Percentiles rank a stretch among this genome's conserved stretches.
phyloP scores from a whole-genome alignment of 306 rosid species.

The Cucumis cinereus region DNA sequence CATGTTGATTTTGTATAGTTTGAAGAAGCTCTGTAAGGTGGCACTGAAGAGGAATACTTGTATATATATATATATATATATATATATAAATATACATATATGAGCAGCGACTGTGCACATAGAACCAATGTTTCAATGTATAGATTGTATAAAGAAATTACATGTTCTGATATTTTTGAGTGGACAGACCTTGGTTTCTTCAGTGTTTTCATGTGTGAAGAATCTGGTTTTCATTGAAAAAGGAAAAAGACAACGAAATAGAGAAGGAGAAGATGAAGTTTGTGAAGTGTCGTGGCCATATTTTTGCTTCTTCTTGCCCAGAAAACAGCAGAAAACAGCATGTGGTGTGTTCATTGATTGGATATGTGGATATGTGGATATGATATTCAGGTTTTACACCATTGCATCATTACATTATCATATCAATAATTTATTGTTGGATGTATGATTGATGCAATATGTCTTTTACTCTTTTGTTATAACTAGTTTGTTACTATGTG shows the following conservation, averaged over 20 bases:
- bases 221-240: background rate
- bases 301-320: background rate
- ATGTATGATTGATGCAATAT: background rate
- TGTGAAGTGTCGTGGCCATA: background rate
- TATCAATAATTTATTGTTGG: background rate
- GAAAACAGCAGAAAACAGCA: background rate
- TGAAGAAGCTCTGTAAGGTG: constrained; percentile 1
- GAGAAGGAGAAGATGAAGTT: background rate
- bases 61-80: background rate
- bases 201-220: background rate
- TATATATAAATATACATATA: background rate
- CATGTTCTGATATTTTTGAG: background rate
- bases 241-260: background rate
- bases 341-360: background rate
- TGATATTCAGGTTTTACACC: background rate
- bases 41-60: background rate
- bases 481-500: no score
- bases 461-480: background rate
- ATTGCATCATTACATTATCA: background rate
- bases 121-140: background rate
- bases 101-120: background rate
- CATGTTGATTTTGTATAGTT: constrained; percentile 39
- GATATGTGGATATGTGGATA: background rate
- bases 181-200: background rate
- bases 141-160: background rate